Evolutionary conservation across 345 rosid genomes (phyloP), one percentile per base, ranked within the genome.

Genomic region (Hibiscus tridactylites): DNA sequence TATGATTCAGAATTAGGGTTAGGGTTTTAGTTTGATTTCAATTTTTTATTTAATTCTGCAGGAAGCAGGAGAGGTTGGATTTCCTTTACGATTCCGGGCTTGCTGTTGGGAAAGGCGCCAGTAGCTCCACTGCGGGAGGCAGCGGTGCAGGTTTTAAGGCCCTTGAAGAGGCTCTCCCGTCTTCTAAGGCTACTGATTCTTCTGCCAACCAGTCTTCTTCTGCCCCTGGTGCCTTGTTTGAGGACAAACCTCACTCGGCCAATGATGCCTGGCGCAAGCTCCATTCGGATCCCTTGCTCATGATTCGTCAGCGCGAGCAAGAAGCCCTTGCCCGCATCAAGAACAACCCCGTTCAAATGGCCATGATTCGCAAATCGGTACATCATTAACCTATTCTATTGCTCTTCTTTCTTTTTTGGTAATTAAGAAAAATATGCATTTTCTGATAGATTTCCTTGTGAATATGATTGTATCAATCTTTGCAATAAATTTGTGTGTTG

Each of bases 301-400:
- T 95, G 83, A 92, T 92, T 79, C 89, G 96, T 68, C 95, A 90
- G 81, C 91, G 92, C 0, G 99, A 95, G 80, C 99, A 92, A 67
- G 98, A 95, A 75, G 96, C 99, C 0, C 90, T 92, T 64, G 90
- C 98, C 5, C 91, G 88, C n/a, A 78, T 95, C 78, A 90, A 92
- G 84, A 95, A 95, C 78, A 95, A 95, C 75, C 99, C 99, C 21
- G 86, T 92, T 7, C 93, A 90, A 82, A 95, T 95, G 99, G 86
- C 91, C 68, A 76, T 76, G 62, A 89, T 89, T 82, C 86, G 90
- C 3, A 90, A 92, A 88, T 95, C 99, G 3, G 98, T 95, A 83
- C 73, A 83, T 68, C 74, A 50, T 6, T 28, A 21, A 11, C 21
- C 15, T 16, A 35, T 28, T 73, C 13, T 54, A 4, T 68, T 68